These are phyloP conservation scores for Adansonia rubrostipa DNA, from an alignment of 441 rosid genomes.

Conservation along the genomic window DNA sequence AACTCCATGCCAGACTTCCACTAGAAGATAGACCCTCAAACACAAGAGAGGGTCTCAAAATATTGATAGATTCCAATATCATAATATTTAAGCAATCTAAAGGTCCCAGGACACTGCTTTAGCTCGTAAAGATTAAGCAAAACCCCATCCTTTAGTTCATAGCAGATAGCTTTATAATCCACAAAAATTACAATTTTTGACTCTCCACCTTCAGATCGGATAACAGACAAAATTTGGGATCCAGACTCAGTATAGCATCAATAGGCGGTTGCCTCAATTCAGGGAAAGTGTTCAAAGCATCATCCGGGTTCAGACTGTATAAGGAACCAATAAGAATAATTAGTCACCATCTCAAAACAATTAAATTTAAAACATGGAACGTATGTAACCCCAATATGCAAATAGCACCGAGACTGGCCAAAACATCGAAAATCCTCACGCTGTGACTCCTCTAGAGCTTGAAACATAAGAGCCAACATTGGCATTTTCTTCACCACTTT, in stretches of 20 bases:
- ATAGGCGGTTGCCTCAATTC: neutral
- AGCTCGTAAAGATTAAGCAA: constrained; percentile 5
- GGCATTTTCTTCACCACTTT: constrained; percentile 10
- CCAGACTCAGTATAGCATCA: neutral
- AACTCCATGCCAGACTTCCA: neutral
- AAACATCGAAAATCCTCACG: constrained; percentile 21
- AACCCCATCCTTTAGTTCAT: constrained; percentile 15
- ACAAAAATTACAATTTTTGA: constrained; percentile 20
- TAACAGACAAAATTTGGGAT: constrained; percentile 12
- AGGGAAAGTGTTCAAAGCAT: constrained; percentile 16
- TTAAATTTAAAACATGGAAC: constrained; percentile 15
- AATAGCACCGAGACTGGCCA: constrained; percentile 25
- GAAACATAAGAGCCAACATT: constrained; percentile 21
- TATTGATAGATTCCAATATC: constrained; percentile 17
- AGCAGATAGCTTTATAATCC: constrained; percentile 23
- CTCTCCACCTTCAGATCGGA: constrained; percentile 17
- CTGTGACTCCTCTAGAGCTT: neutral
- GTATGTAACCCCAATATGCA: constrained; percentile 26
- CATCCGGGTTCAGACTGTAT: constrained; percentile 22
- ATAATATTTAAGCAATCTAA: neutral
- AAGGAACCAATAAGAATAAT: constrained; percentile 24
- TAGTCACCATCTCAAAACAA: constrained; percentile 16
- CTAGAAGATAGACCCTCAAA: constrained; percentile 13
- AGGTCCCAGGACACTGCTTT: constrained; percentile 14
- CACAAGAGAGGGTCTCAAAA: constrained; percentile 25